Percentiles rank a stretch among this genome's conserved stretches.
Conservation (phyloP, 2,329 filamentous ascomycete genomes). For the Colletotrichum musicola region DNA sequence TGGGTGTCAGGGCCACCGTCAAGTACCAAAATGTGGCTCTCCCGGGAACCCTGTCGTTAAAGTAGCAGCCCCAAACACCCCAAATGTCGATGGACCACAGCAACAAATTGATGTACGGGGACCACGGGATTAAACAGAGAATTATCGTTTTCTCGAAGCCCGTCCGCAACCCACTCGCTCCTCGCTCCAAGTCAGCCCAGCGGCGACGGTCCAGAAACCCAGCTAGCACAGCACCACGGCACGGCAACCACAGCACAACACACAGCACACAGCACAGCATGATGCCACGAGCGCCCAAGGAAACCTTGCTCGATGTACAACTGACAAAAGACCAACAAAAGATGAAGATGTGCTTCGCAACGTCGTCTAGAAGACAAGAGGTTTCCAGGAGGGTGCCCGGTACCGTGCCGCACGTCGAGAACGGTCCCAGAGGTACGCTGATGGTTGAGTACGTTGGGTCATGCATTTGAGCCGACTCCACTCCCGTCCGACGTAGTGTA, state of each 20-base stretch:
- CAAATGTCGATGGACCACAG: constrained; percentile 31
- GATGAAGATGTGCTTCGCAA: no score
- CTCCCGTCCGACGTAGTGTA: constrained; percentile 22
- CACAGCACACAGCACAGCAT: constrained; percentile 1
- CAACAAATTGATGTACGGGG: constrained; percentile 36
- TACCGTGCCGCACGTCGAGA: constrained; percentile 3
- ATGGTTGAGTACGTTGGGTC: constrained; percentile 38
- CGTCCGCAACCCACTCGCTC: constrained; percentile 11
- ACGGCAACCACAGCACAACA: constrained; percentile 4
- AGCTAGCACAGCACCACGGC: constrained; percentile 7
- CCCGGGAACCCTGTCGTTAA: constrained; percentile 29
- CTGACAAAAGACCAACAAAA: no score
- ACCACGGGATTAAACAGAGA: constrained; percentile 35
- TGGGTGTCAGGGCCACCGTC: constrained; percentile 37
- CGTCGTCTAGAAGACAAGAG: no score
- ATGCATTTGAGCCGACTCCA: constrained; percentile 36
- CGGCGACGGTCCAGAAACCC: not conserved
- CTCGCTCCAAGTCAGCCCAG: constrained; percentile 10
- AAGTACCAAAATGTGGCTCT: constrained; percentile 36
- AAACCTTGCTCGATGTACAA: not conserved
- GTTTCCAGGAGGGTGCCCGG: no score
- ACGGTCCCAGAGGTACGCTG: constrained; percentile 36
- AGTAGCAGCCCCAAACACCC: constrained; percentile 37
- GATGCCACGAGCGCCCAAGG: not conserved
- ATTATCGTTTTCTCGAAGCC: constrained; percentile 37